Percentiles rank a stretch among this genome's conserved stretches.
These are phyloP conservation scores for Falciphora oryzae DNA, from an alignment of 2,329 filamentous ascomycete species.

Conservation along the genomic window DNA sequence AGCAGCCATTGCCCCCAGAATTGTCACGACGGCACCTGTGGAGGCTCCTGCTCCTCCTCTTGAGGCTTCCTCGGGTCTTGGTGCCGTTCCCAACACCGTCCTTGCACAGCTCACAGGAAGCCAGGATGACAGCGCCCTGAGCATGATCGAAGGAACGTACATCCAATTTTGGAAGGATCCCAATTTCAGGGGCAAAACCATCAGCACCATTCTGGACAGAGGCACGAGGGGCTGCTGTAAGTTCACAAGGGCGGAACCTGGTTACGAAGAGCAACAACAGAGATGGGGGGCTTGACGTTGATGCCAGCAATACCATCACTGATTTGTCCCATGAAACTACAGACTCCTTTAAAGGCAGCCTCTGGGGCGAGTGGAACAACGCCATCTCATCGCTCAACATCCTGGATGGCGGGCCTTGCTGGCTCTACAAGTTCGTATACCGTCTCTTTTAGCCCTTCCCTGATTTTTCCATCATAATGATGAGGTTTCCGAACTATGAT, in stretches of 20 bases:
- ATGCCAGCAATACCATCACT: background rate
- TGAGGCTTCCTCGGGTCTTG: background rate
- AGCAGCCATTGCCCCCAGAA: background rate
- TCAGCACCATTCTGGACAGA: background rate
- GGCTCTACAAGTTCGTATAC: background rate
- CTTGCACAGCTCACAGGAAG: background rate
- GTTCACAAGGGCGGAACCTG: too few species aligned
- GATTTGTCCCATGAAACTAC: background rate
- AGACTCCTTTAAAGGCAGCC: background rate
- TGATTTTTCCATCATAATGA: background rate
- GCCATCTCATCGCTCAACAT: background rate
- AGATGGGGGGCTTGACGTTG: too few species aligned
- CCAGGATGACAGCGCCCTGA: too few species aligned
- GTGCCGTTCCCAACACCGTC: background rate
- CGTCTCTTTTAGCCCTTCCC: too few species aligned
- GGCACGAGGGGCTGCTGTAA: background rate
- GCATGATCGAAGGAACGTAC: background rate
- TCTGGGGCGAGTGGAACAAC: background rate
- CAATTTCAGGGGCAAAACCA: background rate
- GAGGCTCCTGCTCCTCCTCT: background rate
- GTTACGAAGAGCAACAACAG: too few species aligned
- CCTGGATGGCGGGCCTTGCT: background rate
- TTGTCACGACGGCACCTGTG: background rate
- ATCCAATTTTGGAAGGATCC: background rate
- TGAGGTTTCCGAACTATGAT: too few species aligned